A percentile compares a stretch with the other conserved stretches of the same genome.
Evolutionary conservation across 345 rosid species (phyloP).

Genomic region (Salix udensis): DNA sequence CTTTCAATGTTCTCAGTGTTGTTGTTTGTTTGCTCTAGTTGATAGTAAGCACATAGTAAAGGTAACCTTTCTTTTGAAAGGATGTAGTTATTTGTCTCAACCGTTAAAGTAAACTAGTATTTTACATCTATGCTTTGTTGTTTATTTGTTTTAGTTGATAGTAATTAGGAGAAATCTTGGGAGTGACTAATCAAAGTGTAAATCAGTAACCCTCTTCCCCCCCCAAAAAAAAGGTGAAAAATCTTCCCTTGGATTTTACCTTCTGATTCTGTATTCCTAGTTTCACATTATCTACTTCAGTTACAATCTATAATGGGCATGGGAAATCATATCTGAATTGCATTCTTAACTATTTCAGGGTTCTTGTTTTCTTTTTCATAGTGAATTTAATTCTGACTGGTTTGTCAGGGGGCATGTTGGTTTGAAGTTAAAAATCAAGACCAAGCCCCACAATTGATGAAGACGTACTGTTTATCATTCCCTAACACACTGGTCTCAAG

Average conservation of each 20-base stretch:
- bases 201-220: neutral
- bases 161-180: neutral
- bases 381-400: constrained; percentile 66
- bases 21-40: neutral
- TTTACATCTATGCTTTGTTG: neutral
- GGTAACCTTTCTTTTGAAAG: no score
- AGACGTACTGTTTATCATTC: constrained; percentile 54
- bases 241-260: neutral
- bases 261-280: neutral
- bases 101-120: no score
- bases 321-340: constrained; percentile 17
- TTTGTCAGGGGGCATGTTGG: constrained; percentile 97
- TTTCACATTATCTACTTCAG: neutral
- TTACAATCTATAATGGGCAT: neutral
- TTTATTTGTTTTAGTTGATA: neutral
- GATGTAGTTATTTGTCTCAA: no score
- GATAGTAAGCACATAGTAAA: neutral
- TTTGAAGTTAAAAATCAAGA: constrained; percentile 88
- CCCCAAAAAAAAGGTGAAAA: neutral
- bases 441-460: constrained; percentile 87
- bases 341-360: constrained; percentile 26
- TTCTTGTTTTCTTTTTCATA: constrained; percentile 29
- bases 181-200: neutral
- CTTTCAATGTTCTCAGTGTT: neutral
- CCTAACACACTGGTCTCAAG: constrained; percentile 59